These are phyloP conservation scores for Stentor coeruleus DNA, from an alignment of 73 alveolate genomes.

Conservation along the genomic window DNA sequence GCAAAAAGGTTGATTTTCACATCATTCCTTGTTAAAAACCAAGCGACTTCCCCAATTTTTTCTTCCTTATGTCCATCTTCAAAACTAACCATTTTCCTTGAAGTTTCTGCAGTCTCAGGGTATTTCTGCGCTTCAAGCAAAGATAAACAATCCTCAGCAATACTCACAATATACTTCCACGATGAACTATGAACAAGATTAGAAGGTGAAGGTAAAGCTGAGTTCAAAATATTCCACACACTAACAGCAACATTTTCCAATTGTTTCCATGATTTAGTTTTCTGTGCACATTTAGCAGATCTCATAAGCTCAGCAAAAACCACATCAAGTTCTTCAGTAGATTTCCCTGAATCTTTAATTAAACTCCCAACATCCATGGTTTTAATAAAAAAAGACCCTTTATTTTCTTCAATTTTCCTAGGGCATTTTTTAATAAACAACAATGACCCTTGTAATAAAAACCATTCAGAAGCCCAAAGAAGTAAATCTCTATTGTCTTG, in stretches of 20 bases:
- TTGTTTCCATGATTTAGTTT: slow-evolving; percentile 48
- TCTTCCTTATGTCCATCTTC: background rate
- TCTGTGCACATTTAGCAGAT: slow-evolving; percentile 45
- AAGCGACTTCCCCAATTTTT: slow-evolving; percentile 15
- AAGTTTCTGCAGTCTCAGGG: background rate
- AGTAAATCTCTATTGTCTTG: background rate
- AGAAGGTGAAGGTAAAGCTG: slow-evolving; percentile 44
- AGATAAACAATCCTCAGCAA: slow-evolving; percentile 41
- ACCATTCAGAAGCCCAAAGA: slow-evolving; percentile 24
- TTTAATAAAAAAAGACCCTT: slow-evolving; percentile 14
- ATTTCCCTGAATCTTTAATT: background rate
- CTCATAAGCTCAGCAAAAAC: slow-evolving; percentile 37
- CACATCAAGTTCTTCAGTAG: slow-evolving; percentile 43
- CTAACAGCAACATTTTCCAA: slow-evolving; percentile 47
- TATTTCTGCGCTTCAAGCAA: slow-evolving; percentile 24
- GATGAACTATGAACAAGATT: slow-evolving; percentile 43
- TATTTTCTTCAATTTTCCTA: slow-evolving; percentile 1
- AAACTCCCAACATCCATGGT: slow-evolving; percentile 9
- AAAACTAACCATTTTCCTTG: background rate
- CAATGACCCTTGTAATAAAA: slow-evolving; percentile 8
- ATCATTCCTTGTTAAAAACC: slow-evolving; percentile 20
- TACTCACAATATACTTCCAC: slow-evolving; percentile 34
- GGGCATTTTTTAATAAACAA: background rate
- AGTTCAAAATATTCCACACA: slow-evolving; percentile 50
- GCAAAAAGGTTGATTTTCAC: slow-evolving; percentile 72